Base-by-base conservation (phyloP, 2,329 filamentous ascomycete genomes). In the Microascus cirrosus region DNA sequence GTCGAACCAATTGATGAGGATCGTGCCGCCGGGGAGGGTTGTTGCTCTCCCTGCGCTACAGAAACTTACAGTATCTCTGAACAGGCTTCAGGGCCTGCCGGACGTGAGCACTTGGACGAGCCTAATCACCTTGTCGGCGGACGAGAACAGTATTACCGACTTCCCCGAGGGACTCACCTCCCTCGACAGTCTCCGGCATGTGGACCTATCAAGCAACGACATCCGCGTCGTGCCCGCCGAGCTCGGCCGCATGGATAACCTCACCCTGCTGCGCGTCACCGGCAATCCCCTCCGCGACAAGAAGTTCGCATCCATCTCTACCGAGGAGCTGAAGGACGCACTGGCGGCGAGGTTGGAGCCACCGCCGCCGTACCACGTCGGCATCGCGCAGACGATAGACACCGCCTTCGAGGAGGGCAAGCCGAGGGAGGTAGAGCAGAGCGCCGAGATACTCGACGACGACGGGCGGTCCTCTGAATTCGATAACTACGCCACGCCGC, bases 211-310 rank as follows among this genome's bases (percentile, higher is more conserved):
- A 0, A 85, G 86, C 63, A 99, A 99, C 66, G 84, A 94, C 62
- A 83, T 99, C 54, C 83, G 83, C 2, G 76, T 82, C 13, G 70
- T 99, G 8, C 89, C 94, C 34, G 80, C 89, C 0, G 85, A 84
- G 62, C 82, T 97, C 59, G 87, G 86, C 5, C 75, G 82, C 28
- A 96, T 97, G 90, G 83, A 90, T 6, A 84, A 73, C 52, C 74
- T 99, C 11, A 79, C 84, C 22, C 85, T 85, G 67, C 80, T 97
- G 50, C 84, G 86, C 4, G 76, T 99, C 35, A 85, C 85, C 51
- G 91, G 90, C n/a, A 99, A 99, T 65, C 94, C 94, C 0, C 74
- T 99, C 15, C 81, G 89, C 15, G 91, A 96, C 68, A 91, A 88
- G 68, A 96, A 91, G 68, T 90, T 94, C 63, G 76, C 92, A 15